Evolutionary conservation across 495 filamentous ascomycete genomes (phyloP).

Genomic region (Trypethelium eluteriae): DNA sequence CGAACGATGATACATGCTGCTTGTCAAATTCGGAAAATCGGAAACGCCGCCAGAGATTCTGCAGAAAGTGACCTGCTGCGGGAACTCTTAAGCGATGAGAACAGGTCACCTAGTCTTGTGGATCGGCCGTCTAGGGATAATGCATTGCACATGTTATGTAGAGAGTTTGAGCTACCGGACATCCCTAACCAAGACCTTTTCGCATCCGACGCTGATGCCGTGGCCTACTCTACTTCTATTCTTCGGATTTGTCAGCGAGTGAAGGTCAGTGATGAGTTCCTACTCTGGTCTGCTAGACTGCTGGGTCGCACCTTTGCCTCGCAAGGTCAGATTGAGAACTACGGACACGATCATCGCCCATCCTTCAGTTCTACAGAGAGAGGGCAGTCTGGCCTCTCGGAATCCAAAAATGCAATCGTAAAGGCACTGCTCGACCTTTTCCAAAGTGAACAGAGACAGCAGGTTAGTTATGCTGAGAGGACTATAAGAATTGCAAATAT

Average conservation of each 20-base stretch:
- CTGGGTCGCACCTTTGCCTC: slow-evolving; percentile 78
- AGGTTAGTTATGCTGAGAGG: slow-evolving; percentile 68
- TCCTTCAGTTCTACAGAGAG: not conserved
- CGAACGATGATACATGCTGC: slow-evolving; percentile 56
- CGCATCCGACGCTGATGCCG: slow-evolving; percentile 52
- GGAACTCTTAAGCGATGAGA: slow-evolving; percentile 65
- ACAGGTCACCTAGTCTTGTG: slow-evolving; percentile 52
- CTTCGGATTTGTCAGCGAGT: slow-evolving; percentile 64
- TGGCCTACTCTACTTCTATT: slow-evolving; percentile 53
- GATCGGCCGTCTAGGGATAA: slow-evolving; percentile 59
- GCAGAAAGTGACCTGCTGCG: slow-evolving; percentile 66
- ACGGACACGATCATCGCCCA: slow-evolving; percentile 19
- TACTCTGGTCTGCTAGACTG: slow-evolving; percentile 75
- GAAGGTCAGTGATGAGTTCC: slow-evolving; percentile 57
- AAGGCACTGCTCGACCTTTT: slow-evolving; percentile 60
- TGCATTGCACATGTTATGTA: slow-evolving; percentile 65
- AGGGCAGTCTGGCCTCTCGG: not conserved
- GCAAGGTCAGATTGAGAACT: slow-evolving; percentile 32
- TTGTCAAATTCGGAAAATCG: slow-evolving; percentile 47
- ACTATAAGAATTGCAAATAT: slow-evolving; percentile 65
- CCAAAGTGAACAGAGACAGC: slow-evolving; percentile 50
- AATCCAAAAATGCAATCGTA: slow-evolving; percentile 51
- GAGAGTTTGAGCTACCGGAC: slow-evolving; percentile 54
- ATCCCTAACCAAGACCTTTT: slow-evolving; percentile 54
- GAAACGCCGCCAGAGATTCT: slow-evolving; percentile 52